Evolutionary conservation across 345 rosid genomes (phyloP).

Genomic region (Brassica carinata): DNA sequence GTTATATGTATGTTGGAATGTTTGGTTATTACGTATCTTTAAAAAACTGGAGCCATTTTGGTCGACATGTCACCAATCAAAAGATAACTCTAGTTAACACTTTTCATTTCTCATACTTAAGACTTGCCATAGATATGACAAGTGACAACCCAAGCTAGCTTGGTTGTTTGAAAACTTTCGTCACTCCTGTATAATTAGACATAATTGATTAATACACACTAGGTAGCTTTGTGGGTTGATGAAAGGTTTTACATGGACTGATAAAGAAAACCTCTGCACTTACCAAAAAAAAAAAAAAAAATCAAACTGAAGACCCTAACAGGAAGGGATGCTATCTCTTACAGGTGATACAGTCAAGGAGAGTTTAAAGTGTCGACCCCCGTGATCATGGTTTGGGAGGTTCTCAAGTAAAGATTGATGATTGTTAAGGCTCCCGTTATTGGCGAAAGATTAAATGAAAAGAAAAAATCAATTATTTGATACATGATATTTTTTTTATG

Average conservation of each 20-base stretch:
- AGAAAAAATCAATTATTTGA: background rate
- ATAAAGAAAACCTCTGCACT: background rate
- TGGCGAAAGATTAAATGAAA: background rate
- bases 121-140: background rate
- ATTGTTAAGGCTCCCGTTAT: background rate
- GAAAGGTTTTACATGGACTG: background rate
- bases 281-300: no score
- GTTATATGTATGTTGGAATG: background rate
- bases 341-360: background rate
- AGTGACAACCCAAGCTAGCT: background rate
- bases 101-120: background rate
- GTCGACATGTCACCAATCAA: background rate
- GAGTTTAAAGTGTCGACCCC: slow-evolving; percentile 4
- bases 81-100: background rate
- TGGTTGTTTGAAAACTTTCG: background rate
- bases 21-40: no score
- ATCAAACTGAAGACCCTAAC: no score
- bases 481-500: background rate
- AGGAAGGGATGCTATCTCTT: no score
- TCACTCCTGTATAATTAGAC: no score
- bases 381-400: background rate
- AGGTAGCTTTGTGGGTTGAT: no score
- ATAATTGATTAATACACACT: no score
- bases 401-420: background rate
- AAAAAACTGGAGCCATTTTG: no score